phyloP scores from a whole-genome alignment of 306 rosid species.

The Lagenaria siceraria region DNA sequence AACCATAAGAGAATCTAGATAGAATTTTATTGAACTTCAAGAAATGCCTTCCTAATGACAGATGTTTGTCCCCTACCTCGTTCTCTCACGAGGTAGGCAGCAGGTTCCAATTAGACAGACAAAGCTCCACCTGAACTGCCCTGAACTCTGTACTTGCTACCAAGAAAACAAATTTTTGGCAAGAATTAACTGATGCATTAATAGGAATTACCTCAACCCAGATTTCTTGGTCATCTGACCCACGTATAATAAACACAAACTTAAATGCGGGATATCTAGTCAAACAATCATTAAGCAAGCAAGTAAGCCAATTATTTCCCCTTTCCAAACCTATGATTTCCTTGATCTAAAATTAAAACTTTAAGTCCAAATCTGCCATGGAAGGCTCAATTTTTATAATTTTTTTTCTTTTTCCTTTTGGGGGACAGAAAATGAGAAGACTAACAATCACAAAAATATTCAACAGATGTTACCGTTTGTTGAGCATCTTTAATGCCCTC shows the following conservation, averaged over 20 bases:
- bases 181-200: conserved; percentile 31
- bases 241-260: conserved; percentile 2
- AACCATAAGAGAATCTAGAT: conserved; percentile 19
- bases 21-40: conserved; percentile 16
- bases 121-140: conserved; percentile 52
- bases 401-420: background rate
- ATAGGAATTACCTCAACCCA: conserved; percentile 9
- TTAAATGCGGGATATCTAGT: background rate
- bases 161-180: conserved; percentile 58
- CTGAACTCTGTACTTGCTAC: conserved; percentile 65
- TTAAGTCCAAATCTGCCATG: background rate
- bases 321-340: background rate
- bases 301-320: background rate
- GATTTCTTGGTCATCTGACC: conserved; percentile 6
- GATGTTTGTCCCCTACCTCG: conserved; percentile 46
- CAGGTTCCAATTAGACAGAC: conserved; percentile 61
- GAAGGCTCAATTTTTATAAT: background rate
- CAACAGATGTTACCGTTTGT: conserved; percentile 61
- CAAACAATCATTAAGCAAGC: background rate
- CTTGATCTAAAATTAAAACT: background rate
- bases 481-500: conserved; percentile 97
- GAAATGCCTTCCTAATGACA: conserved; percentile 47
- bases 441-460: background rate
- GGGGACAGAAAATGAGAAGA: background rate
- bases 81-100: conserved; percentile 76